Evolutionary conservation across 2,329 filamentous ascomycete species (phyloP).

Genomic region (Fusarium sp.): DNA sequence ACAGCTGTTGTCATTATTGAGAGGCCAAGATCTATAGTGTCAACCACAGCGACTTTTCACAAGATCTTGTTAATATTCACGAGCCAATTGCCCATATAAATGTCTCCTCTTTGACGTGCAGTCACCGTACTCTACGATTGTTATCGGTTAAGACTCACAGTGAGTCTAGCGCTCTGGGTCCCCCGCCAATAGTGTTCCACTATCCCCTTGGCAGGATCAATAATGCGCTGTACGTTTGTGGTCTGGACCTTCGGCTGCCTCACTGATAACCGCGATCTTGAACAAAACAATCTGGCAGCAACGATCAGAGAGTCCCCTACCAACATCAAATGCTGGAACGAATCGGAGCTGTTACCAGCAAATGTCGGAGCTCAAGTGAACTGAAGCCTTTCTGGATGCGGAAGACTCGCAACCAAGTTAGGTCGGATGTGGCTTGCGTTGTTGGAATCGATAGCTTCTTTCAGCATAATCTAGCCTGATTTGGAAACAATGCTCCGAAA

Average conservation of each 20-base stretch:
- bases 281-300: neutral
- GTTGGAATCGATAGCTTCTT: slow-evolving; percentile 10
- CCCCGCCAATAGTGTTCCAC: slow-evolving; percentile 9
- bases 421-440: slow-evolving; percentile 19
- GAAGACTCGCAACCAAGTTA: neutral
- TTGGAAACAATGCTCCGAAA: neutral
- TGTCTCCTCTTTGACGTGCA: neutral
- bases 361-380: neutral
- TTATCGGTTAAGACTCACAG: neutral
- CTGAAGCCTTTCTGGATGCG: neutral
- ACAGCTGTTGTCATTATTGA: neutral
- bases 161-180: neutral
- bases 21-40: neutral
- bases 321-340: neutral
- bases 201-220: slow-evolving; percentile 18
- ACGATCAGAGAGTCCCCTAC: neutral
- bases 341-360: neutral
- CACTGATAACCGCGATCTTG: neutral
- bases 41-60: neutral
- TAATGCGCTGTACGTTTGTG: slow-evolving; percentile 1
- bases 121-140: neutral
- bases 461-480: neutral
- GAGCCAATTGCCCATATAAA: neutral
- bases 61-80: neutral
- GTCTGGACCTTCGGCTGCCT: slow-evolving; percentile 15